phyloP scores from a whole-genome alignment of 2,329 filamentous ascomycete genomes.

The Paraconiothyrium sp. region DNA sequence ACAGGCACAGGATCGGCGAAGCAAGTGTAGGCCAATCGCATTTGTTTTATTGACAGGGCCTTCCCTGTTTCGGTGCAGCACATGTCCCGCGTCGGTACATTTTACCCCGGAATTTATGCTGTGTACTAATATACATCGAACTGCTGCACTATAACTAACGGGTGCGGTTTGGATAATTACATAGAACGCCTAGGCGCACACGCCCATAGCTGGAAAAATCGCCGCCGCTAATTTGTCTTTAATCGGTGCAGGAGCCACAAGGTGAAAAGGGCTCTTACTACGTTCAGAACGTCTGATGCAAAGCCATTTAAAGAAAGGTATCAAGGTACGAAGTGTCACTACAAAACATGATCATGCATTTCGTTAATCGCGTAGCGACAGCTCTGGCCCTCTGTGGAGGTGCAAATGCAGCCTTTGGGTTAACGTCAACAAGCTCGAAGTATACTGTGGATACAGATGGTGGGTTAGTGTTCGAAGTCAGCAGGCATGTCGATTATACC shows the following conservation, averaged over 20 bases:
- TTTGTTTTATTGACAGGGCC: too few species aligned
- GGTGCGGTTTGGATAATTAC: conserved; percentile 5
- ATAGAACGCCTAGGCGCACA: background rate
- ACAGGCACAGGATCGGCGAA: too few species aligned
- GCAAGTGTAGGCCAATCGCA: too few species aligned
- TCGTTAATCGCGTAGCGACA: conserved; percentile 2
- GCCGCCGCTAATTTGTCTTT: background rate
- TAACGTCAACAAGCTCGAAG: conserved; percentile 28
- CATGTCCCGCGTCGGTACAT: background rate
- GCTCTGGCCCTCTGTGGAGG: conserved; percentile 19
- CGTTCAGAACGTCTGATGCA: background rate
- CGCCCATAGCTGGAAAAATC: conserved; percentile 13
- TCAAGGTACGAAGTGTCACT: background rate
- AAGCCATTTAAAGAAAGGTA: background rate
- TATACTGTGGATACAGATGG: conserved; percentile 34
- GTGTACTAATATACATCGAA: background rate
- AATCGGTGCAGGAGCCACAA: background rate
- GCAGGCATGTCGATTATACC: conserved; percentile 15
- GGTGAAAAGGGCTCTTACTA: background rate
- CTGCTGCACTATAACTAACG: background rate
- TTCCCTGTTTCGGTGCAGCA: background rate
- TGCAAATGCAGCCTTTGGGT: conserved; percentile 29
- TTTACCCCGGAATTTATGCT: background rate
- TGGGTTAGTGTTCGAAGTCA: conserved; percentile 31
- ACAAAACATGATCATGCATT: conserved; percentile 16